Evolutionary conservation across 345 rosid genomes (phyloP), one percentile per base, ranked within the genome.

Genomic region (Sisymbrium altissimum): DNA sequence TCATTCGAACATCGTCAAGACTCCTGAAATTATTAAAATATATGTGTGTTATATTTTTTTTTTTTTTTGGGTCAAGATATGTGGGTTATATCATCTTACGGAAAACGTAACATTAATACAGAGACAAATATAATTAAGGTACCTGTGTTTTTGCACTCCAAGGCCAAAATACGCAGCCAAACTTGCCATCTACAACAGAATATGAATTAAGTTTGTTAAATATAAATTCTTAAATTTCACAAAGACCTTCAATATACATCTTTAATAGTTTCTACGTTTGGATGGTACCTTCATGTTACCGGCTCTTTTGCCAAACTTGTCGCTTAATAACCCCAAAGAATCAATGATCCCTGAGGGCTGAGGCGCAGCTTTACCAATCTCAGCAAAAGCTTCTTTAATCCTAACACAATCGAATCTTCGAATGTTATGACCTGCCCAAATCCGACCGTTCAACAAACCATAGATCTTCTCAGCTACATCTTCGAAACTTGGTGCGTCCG

Each of bases 381-480:
- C 87, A 2, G 83, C 85, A 30, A 91, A 94, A 17, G 92, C 95
- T 75, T 94, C 98, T 80, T 79, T 88, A 19, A 94, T 89, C 2
- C 97, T 84, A 23, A 86, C 77, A 5, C 96, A 91, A 29, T 94
- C 97, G 9, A 94, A 94, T 77, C 98, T 85, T 40, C 67, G 84
- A 14, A 94, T 94, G 68, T 94, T 89, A 73, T 94, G 97, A 29
- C 98, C 98, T 6, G 97, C 97, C 97, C 99, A 95, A 53, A 94
- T 71, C 54, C 93, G 82, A 11, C 93, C 95, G 13, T 94, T 76
- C 85, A 94, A 80, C 43, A 89, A 74, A 64, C 62, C 12, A 19
- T 64, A 89, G 36, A 94, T 85, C 73, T 82, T 84, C 13, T 88
- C 92, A 3, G 97, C 90, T 40, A 94, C 96, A 40, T 87, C 80